phyloP scores from a whole-genome alignment of 345 rosid genomes.

The Xanthoceras sorbifolium region DNA sequence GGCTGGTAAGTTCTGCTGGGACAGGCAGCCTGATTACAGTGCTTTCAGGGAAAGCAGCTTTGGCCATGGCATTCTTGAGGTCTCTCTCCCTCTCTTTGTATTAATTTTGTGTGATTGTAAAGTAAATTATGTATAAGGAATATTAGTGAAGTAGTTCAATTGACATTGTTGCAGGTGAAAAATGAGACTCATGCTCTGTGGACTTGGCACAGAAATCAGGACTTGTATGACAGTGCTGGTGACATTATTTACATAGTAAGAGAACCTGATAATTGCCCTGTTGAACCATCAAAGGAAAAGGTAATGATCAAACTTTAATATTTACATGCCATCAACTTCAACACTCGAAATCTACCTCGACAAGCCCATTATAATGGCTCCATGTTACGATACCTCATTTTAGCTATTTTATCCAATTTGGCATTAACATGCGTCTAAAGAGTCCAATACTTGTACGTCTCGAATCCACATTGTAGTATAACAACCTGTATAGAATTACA shows the following conservation, averaged over 20 bases:
- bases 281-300: constrained; percentile 31
- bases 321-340: not conserved
- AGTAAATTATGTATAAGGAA: not conserved
- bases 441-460: no score
- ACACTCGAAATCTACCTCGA: not conserved
- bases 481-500: not conserved
- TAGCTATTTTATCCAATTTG: no score
- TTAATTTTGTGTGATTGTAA: not conserved
- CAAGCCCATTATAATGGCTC: no score
- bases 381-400: no score
- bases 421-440: no score
- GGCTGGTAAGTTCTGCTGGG: constrained; percentile 66
- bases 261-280: constrained; percentile 55
- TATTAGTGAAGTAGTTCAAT: not conserved
- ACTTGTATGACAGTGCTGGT: constrained; percentile 37
- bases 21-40: constrained; percentile 61
- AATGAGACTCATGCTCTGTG: constrained; percentile 85
- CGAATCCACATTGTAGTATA: no score
- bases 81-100: constrained; percentile 8
- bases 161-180: constrained; percentile 51
- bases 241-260: constrained; percentile 76
- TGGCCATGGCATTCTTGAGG: constrained; percentile 64
- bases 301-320: constrained; percentile 26
- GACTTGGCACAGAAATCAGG: constrained; percentile 85
- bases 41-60: constrained; percentile 63